Percentiles rank a stretch among this genome's conserved stretches.
Evolutionary conservation across 2,329 filamentous ascomycete species (phyloP).

Genomic region (Fusarium concolor): DNA sequence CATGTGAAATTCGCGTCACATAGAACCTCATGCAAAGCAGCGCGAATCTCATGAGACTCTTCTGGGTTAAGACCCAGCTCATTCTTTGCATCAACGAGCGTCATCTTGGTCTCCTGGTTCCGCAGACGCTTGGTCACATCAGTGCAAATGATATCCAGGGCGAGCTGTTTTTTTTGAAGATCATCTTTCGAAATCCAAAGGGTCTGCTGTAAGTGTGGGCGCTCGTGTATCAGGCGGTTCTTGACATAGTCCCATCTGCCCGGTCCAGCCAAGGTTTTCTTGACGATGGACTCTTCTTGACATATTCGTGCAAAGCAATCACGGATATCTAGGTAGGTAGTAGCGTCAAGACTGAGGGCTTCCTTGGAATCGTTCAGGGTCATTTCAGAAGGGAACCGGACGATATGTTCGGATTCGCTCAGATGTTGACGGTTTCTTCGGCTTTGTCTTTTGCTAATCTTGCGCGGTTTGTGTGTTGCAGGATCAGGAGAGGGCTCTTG

Average conservation of each 20-base stretch:
- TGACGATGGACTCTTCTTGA: slow-evolving; percentile 72
- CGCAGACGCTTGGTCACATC: slow-evolving; percentile 86
- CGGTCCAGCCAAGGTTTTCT: slow-evolving; percentile 80
- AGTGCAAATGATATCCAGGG: slow-evolving; percentile 81
- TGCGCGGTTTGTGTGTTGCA: background rate
- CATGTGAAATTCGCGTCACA: slow-evolving; percentile 75
- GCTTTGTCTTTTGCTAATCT: slow-evolving; percentile 62
- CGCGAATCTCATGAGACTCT: slow-evolving; percentile 69
- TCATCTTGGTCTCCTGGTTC: slow-evolving; percentile 72
- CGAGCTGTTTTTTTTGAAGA: slow-evolving; percentile 71
- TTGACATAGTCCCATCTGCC: slow-evolving; percentile 81
- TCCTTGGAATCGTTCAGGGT: slow-evolving; percentile 82
- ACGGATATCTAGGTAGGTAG: slow-evolving; percentile 72
- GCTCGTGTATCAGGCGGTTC: slow-evolving; percentile 72
- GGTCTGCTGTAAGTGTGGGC: slow-evolving; percentile 69
- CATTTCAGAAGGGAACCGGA: slow-evolving; percentile 84
- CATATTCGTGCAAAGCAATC: slow-evolving; percentile 78
- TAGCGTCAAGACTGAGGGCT: slow-evolving; percentile 72
- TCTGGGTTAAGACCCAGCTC: slow-evolving; percentile 58
- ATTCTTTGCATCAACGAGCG: slow-evolving; percentile 79
- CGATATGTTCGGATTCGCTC: slow-evolving; percentile 75
- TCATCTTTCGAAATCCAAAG: slow-evolving; percentile 70
- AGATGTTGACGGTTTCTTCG: slow-evolving; percentile 76
- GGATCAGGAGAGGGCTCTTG: background rate
- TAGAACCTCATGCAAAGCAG: slow-evolving; percentile 74